Conservation (phyloP, 805 yeast species). For the Nakazawaea wickerhamii region DNA sequence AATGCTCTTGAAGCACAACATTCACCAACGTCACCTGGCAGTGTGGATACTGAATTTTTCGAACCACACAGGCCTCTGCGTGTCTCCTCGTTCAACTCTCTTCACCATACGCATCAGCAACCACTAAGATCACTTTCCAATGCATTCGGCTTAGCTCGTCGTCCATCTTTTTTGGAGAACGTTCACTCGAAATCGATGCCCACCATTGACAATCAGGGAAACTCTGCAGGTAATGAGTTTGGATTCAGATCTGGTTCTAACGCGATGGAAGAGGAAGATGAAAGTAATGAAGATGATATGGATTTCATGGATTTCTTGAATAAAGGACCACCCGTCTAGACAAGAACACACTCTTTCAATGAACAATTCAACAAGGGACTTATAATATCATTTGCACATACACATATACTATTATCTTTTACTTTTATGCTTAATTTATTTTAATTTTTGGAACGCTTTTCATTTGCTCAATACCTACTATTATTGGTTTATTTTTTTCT, state of each 20-base stretch:
- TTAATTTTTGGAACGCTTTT: no score
- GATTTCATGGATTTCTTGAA: conserved; percentile 43
- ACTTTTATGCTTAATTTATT: no score
- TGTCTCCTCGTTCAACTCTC: neutral
- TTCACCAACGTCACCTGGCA: conserved; percentile 8
- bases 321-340: conserved; percentile 29
- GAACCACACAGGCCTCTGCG: neutral
- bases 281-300: conserved; percentile 32
- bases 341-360: no score
- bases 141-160: conserved; percentile 8
- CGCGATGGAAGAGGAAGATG: conserved; percentile 20
- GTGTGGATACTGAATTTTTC: neutral
- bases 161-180: conserved; percentile 11
- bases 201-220: neutral
- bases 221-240: no score
- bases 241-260: no score
- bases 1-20: conserved; percentile 2
- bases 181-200: neutral
- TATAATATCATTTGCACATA: no score
- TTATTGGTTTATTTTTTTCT: no score
- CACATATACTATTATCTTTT: no score
- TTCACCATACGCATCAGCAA: neutral
- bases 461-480: no score
- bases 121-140: neutral
- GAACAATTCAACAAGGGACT: no score